Percentiles rank a stretch among this genome's conserved stretches.
Evolutionary conservation across 805 yeast species (phyloP).

Genomic region (Metschnikowia henanensis): DNA sequence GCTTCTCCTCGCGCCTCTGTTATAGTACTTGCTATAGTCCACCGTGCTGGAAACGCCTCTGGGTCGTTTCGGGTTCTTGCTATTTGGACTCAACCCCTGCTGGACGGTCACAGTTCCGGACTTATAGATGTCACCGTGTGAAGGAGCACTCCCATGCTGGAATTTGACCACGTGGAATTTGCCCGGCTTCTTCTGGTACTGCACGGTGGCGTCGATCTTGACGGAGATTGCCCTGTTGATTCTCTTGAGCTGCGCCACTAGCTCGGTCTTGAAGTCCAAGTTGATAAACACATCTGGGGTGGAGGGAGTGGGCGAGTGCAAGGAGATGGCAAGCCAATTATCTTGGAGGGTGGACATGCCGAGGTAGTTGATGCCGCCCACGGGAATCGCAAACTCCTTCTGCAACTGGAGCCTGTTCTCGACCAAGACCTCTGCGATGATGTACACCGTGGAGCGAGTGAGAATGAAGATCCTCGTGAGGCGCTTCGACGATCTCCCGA

Average conservation of each 20-base stretch:
- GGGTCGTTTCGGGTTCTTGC: conserved; percentile 76
- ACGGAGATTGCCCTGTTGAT: conserved; percentile 58
- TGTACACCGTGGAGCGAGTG: conserved; percentile 59
- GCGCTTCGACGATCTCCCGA: conserved; percentile 89
- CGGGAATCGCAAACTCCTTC: conserved; percentile 63
- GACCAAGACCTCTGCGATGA: conserved; percentile 71
- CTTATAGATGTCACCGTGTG: conserved; percentile 73
- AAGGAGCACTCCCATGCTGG: conserved; percentile 57
- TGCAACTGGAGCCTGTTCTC: conserved; percentile 56
- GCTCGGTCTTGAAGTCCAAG: conserved; percentile 85
- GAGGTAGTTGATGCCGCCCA: conserved; percentile 58
- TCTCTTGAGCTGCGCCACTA: conserved; percentile 70
- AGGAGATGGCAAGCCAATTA: conserved; percentile 83
- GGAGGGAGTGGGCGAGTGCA: conserved; percentile 46
- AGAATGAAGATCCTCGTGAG: conserved; percentile 71
- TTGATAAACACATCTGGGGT: conserved; percentile 80
- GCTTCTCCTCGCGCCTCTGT: conserved; percentile 26
- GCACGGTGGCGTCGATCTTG: conserved; percentile 67
- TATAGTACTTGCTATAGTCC: conserved; percentile 44
- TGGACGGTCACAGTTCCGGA: conserved; percentile 83
- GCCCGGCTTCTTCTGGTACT: conserved; percentile 91
- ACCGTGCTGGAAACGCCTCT: conserved; percentile 46
- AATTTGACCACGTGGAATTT: conserved; percentile 75
- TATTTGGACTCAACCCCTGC: conserved; percentile 72
- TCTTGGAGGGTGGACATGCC: conserved; percentile 79